Base-by-base conservation (phyloP, 1,139 yeast genomes). In the Sugiyamaella neomexicana region DNA sequence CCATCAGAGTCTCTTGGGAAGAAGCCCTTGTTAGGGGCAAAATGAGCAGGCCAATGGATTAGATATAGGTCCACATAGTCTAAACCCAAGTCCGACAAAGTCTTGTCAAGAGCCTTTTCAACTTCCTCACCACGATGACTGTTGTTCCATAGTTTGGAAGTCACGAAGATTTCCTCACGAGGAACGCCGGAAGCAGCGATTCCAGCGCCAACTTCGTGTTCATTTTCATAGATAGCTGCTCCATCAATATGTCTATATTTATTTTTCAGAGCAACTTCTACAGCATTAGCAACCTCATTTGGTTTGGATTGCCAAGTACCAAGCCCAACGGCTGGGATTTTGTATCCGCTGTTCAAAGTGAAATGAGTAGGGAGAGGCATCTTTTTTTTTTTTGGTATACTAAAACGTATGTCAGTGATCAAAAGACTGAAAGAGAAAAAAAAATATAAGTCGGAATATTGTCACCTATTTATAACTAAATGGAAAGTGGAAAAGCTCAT, bases 81-180 rank as follows among this genome's bases (percentile, higher is more conserved):
- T 61, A 83, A 67, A 1, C 82, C 82, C 62, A 87, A 74, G 65
- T 82, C 82, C 58, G 76, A 66, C 66, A 87, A 75, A 1, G 91
- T 83, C 44, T 69, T 72, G 37, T 81, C 79, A 51, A 86, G 70
- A 1, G 86, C 89, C 13, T 62, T 70, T 36, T 69, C 80, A n/a
- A 82, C 82, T 47, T 78, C 72, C 56, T 77, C 75, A 61, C 86
- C 59, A 60, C 77, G 76, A 63, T 87, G 96, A 78, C 69, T 85
- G 62, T 74, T 76, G 77, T 87, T 88, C 95, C 95, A 88, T 65
- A 88, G 75, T 74, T 89, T 89, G 54, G 95, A 85, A 47, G 87
- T 86, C 61, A 88, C 76, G 69, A 83, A 82, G 60, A 89, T 72
- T 44, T 88, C 95, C 58, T 84, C 85, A 72, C 96, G 62, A 23